Percentiles rank a stretch among this genome's conserved stretches.
These are phyloP conservation scores for Exophiala aquamarina DNA, from an alignment of 2,329 filamentous ascomycete species.

Conservation along the genomic window DNA sequence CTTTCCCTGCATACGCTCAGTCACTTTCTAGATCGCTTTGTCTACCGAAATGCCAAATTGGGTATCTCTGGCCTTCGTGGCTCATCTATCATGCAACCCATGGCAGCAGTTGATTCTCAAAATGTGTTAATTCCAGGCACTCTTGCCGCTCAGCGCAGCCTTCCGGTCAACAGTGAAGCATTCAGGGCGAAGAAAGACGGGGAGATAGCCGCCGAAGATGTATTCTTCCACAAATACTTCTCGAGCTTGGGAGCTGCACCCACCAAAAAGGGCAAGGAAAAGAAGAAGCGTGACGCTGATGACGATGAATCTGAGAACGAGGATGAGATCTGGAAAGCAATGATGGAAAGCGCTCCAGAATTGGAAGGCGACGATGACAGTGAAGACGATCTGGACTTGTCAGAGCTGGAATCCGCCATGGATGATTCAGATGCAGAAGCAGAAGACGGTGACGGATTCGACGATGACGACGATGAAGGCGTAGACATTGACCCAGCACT, in stretches of 20 bases:
- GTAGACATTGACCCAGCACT: conserved; percentile 28
- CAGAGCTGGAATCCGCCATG: conserved; percentile 53
- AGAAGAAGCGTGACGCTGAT: conserved; percentile 44
- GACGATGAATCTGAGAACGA: conserved; percentile 61
- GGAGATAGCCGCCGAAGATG: conserved; percentile 85
- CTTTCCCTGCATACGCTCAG: conserved; percentile 86
- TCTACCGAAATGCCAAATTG: conserved; percentile 89
- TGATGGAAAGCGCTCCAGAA: conserved; percentile 75
- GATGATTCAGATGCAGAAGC: conserved; percentile 42
- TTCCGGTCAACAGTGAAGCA: conserved; percentile 75
- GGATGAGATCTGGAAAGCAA: conserved; percentile 87
- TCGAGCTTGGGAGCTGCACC: conserved; percentile 67
- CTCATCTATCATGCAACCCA: conserved; percentile 93
- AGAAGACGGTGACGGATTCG: conserved; percentile 46
- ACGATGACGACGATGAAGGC: conserved; percentile 43
- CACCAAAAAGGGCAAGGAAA: conserved; percentile 48
- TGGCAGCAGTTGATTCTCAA: conserved; percentile 62
- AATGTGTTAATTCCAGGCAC: conserved; percentile 63
- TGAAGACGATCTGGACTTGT: conserved; percentile 56
- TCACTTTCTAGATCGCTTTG: conserved; percentile 95
- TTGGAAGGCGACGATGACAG: conserved; percentile 65
- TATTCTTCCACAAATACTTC: conserved; percentile 99
- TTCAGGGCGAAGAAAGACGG: conserved; percentile 93
- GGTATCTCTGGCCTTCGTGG: conserved; percentile 65
- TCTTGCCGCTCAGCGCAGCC: conserved; percentile 54